Evolutionary conservation across 768 basidiomycete species (phyloP).

Genomic region (Lentinula edodes): DNA sequence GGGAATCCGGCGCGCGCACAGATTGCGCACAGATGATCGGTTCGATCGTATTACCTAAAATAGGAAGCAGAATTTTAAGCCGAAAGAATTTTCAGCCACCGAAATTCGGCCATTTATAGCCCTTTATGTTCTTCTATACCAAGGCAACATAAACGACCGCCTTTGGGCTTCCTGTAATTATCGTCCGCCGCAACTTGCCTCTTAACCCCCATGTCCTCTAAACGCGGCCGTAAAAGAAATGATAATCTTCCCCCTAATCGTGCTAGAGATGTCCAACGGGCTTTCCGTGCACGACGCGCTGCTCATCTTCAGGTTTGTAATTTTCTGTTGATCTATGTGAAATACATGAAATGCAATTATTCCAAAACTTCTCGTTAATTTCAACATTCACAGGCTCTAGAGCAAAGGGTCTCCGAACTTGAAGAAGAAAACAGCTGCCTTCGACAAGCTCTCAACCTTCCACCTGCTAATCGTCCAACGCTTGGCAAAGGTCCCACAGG

Average conservation of each 20-base stretch:
- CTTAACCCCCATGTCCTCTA: constrained; percentile 61
- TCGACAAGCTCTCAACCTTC: constrained; percentile 65
- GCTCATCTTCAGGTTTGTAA: constrained; percentile 71
- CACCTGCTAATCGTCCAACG: constrained; percentile 64
- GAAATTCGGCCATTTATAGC: constrained; percentile 30
- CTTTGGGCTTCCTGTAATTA: constrained; percentile 13
- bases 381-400: constrained; percentile 54
- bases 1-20: neutral
- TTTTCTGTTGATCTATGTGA: constrained; percentile 22
- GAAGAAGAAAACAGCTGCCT: constrained; percentile 80
- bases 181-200: constrained; percentile 2
- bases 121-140: constrained; percentile 20
- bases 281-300: constrained; percentile 83
- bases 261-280: constrained; percentile 84
- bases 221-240: constrained; percentile 82
- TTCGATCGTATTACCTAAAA: constrained; percentile 1
- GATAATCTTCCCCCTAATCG: constrained; percentile 77
- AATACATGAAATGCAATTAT: constrained; percentile 28
- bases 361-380: constrained; percentile 24
- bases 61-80: neutral
- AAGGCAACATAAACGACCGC: neutral
- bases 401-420: constrained; percentile 73
- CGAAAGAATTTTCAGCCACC: neutral
- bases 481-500: constrained; percentile 86
- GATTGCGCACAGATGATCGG: neutral